These are phyloP conservation scores for Phanerodontia chrysosporium DNA, from an alignment of 768 basidiomycete species.

Conservation along the genomic window DNA sequence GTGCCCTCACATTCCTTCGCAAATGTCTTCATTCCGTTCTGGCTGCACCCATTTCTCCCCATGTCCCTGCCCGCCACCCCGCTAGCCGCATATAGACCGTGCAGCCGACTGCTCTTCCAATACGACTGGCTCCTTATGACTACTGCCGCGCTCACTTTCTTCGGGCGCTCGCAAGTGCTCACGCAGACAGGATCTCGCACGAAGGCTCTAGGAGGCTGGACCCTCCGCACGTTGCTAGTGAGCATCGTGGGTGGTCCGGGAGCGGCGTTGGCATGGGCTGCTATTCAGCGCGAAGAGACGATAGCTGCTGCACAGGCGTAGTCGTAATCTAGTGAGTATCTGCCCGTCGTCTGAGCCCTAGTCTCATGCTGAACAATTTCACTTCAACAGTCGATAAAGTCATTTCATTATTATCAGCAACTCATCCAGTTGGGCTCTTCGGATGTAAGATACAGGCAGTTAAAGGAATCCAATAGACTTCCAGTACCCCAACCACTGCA, in stretches of 20 bases:
- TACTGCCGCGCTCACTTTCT: slow-evolving; percentile 6
- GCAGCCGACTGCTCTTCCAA: slow-evolving; percentile 9
- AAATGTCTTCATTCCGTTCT: slow-evolving; percentile 10
- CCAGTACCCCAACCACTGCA: slow-evolving; percentile 11
- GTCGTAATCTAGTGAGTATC: not conserved
- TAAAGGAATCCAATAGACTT: not conserved
- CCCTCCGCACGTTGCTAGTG: not conserved
- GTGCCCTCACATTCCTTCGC: slow-evolving; percentile 10
- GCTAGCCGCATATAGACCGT: slow-evolving; percentile 5
- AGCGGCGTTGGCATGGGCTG: slow-evolving; percentile 10
- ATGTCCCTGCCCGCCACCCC: not conserved
- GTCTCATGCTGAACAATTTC: not conserved
- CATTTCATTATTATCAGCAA: no score
- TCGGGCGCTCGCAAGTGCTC: slow-evolving; percentile 2
- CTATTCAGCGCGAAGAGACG: slow-evolving; percentile 8
- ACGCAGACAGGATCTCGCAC: not conserved
- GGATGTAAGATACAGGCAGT: no score
- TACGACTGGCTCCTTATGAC: slow-evolving; percentile 15
- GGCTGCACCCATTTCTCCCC: slow-evolving; percentile 7
- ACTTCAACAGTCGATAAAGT: no score
- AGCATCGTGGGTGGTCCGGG: slow-evolving; percentile 7
- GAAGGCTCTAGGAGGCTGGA: not conserved
- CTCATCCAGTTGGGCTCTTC: no score
- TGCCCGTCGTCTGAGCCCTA: not conserved
- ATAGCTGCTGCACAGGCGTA: not conserved